These are phyloP conservation scores for Triticum urartu DNA, from an alignment of 176 grass and related monocot genomes.

Conservation along the genomic window DNA sequence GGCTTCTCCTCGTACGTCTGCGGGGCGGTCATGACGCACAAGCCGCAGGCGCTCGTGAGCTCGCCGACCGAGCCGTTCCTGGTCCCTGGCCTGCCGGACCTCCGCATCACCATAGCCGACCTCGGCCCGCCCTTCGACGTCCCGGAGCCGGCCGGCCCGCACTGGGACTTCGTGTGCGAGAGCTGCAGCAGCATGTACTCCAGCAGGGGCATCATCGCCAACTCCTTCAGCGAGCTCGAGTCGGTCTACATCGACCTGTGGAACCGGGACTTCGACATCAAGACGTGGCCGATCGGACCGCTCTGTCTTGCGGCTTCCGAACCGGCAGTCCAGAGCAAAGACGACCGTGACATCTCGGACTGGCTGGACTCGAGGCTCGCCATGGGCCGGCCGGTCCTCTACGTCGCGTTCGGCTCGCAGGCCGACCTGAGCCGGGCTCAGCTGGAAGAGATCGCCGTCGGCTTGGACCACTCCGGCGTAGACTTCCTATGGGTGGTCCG, in stretches of 20 bases:
- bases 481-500: constrained; percentile 57
- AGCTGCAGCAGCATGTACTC: rapidly evolving
- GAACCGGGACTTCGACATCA: not conserved
- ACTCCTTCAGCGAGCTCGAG: constrained; percentile 60
- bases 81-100: constrained; percentile 20
- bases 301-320: constrained; percentile 39
- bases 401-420: constrained; percentile 62
- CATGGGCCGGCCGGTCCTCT: constrained; percentile 43
- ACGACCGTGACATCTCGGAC: not conserved
- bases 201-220: constrained; percentile 34
- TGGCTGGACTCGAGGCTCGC: constrained; percentile 50
- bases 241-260: constrained; percentile 29
- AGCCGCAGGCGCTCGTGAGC: constrained; percentile 24
- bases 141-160: constrained; percentile 33
- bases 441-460: constrained; percentile 34
- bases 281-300: constrained; percentile 45
- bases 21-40: not conserved
- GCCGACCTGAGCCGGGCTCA: constrained; percentile 33
- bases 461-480: constrained; percentile 35
- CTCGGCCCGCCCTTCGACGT: constrained; percentile 44
- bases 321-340: not conserved
- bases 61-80: constrained; percentile 43
- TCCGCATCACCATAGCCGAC: constrained; percentile 41
- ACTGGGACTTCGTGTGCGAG: constrained; percentile 28
- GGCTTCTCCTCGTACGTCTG: constrained; percentile 7